phyloP scores from a whole-genome alignment of 2,329 filamentous ascomycete genomes.

The Alternaria angustiovoidea region DNA sequence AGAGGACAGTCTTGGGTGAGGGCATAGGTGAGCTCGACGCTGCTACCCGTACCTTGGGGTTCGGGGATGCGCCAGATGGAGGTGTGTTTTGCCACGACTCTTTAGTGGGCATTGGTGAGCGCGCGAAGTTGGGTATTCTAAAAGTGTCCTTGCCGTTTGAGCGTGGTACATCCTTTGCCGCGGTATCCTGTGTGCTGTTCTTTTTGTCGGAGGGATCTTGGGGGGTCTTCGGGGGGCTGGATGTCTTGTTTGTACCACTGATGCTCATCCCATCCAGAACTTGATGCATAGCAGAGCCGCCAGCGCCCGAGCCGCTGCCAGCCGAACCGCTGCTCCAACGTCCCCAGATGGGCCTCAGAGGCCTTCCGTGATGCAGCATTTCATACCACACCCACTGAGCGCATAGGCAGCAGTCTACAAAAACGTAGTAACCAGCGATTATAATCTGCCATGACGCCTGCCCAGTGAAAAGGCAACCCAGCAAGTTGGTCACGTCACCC shows the following conservation, averaged over 20 bases:
- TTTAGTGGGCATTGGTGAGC: constrained; percentile 37
- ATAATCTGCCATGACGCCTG: constrained; percentile 73
- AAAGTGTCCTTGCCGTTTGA: constrained; percentile 47
- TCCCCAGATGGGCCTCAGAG: constrained; percentile 50
- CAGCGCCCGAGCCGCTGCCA: constrained; percentile 23
- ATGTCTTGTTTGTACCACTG: constrained; percentile 18
- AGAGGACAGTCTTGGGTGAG: constrained; percentile 56
- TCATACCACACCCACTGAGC: constrained; percentile 73
- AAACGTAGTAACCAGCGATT: constrained; percentile 71
- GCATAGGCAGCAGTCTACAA: constrained; percentile 69
- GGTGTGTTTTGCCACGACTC: constrained; percentile 37
- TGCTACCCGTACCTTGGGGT: constrained; percentile 43
- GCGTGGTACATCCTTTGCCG: constrained; percentile 33
- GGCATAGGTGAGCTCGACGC: constrained; percentile 55
- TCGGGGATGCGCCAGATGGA: constrained; percentile 30
- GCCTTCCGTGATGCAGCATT: constrained; percentile 60
- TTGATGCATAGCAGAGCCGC: constrained; percentile 40
- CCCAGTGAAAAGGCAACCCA: constrained; percentile 69
- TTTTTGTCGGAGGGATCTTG: constrained; percentile 19
- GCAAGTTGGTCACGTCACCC: constrained; percentile 69
- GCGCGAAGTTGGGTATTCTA: constrained; percentile 49
- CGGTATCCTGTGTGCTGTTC: constrained; percentile 18
- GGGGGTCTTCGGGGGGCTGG: constrained; percentile 9
- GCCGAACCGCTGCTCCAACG: constrained; percentile 30
- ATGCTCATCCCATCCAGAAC: constrained; percentile 33